These are phyloP conservation scores for Piedraia hortae DNA, from an alignment of 2,329 filamentous ascomycete species.

Conservation along the genomic window DNA sequence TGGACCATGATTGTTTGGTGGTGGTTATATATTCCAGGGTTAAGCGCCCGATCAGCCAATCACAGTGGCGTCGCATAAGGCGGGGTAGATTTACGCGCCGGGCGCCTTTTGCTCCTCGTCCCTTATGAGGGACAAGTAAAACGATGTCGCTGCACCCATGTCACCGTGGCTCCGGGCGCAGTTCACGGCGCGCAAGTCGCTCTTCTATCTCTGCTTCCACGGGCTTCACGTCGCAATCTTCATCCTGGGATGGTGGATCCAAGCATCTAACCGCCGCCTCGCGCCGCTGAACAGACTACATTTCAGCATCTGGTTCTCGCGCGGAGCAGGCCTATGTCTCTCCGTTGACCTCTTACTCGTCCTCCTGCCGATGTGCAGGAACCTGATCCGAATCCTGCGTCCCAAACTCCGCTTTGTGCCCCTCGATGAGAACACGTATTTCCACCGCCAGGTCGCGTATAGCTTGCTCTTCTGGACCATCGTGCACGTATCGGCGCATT, in stretches of 20 bases:
- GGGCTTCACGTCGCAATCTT: constrained; percentile 14
- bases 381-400: constrained; percentile 55
- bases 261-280: constrained; percentile 38
- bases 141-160: too few species aligned
- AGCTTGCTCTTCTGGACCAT: constrained; percentile 58
- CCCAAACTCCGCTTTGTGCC: constrained; percentile 73
- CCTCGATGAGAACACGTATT: constrained; percentile 91
- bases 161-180: constrained; percentile 13
- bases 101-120: too few species aligned
- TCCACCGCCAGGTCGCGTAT: constrained; percentile 87
- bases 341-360: constrained; percentile 69
- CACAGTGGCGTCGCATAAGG: too few species aligned
- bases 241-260: constrained; percentile 26
- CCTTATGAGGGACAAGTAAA: too few species aligned
- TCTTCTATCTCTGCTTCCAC: constrained; percentile 14
- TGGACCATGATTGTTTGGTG: background rate
- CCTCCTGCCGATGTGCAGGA: constrained; percentile 80
- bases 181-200: constrained; percentile 11
- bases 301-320: constrained; percentile 86
- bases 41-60: background rate
- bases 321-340: constrained; percentile 69
- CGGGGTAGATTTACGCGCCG: too few species aligned
- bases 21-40: background rate
- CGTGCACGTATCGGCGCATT: constrained; percentile 54
- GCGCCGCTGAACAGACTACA: constrained; percentile 52